Percentiles rank a stretch among this genome's conserved stretches.
These are phyloP conservation scores for Apocynum venetum DNA, from an alignment of 257 asterid species.

Conservation along the genomic window DNA sequence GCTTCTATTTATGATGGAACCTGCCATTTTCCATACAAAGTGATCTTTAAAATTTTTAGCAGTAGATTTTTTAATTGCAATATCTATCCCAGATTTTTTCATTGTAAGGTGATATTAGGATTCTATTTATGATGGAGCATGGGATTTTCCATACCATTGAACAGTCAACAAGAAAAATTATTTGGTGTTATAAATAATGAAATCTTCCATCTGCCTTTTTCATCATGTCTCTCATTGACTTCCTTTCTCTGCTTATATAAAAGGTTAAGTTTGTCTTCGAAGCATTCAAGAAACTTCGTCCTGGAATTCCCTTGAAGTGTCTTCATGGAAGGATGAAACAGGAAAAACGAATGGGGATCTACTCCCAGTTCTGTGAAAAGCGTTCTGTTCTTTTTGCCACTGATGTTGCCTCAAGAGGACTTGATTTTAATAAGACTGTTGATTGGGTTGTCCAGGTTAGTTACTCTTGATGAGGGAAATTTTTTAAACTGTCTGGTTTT, in stretches of 20 bases:
- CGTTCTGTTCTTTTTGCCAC: conserved; percentile 72
- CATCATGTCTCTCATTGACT: background rate
- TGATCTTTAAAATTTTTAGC: background rate
- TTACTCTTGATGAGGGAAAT: background rate
- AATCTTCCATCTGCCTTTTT: background rate
- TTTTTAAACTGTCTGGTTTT: background rate
- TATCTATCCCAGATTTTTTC: background rate
- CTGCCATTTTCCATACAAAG: background rate
- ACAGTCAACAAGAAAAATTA: background rate
- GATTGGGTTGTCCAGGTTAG: conserved; percentile 99
- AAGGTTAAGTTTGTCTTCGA: conserved; percentile 84
- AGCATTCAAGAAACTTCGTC: conserved; percentile 91
- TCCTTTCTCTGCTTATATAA: conserved; percentile 2
- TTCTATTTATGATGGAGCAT: background rate
- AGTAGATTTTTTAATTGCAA: background rate
- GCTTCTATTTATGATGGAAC: background rate
- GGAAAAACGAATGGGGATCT: conserved; percentile 76
- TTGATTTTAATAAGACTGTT: conserved; percentile 81
- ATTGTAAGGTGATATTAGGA: background rate
- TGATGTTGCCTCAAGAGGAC: conserved; percentile 95
- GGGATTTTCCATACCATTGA: background rate
- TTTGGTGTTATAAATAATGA: background rate
- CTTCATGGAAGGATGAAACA: conserved; percentile 93
- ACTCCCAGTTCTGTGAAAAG: conserved; percentile 67
- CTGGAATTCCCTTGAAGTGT: conserved; percentile 83